Evolutionary conservation across 140 eudicot species (phyloP).

Genomic region (Anethum foeniculum): DNA sequence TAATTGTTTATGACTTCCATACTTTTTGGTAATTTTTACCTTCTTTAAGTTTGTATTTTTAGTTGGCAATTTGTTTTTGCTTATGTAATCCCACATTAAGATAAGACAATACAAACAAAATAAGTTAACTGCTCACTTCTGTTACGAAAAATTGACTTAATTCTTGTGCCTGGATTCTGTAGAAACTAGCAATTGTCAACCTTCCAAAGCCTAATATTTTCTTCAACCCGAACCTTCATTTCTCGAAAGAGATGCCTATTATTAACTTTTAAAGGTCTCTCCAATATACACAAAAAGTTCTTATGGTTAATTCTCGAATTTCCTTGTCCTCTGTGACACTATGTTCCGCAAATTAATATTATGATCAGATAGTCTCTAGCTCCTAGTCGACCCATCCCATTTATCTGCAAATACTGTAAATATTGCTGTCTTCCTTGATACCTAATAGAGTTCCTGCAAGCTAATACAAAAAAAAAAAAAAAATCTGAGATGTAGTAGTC

Average conservation of each 20-base stretch:
- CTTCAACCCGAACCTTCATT: not conserved
- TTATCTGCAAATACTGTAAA: not conserved
- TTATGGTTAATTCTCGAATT: not conserved
- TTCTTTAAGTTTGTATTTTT: no score
- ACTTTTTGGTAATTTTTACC: not conserved
- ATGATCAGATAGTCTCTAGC: not conserved
- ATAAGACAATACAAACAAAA: no score
- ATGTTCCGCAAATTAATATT: not conserved
- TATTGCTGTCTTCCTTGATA: not conserved
- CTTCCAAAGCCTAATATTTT: not conserved
- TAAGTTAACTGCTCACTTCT: not conserved
- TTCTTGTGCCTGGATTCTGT: not conserved
- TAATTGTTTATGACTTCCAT: not conserved
- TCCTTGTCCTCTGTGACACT: not conserved
- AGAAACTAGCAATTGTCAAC: not conserved
- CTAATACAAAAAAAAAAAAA: not conserved
- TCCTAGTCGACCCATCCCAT: not conserved
- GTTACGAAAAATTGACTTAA: not conserved
- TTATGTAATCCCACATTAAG: not conserved
- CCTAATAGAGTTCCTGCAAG: not conserved
- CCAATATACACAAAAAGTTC: not conserved
- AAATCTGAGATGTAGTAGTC: not conserved
- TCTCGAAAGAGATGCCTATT: not conserved
- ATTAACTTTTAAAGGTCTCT: not conserved
- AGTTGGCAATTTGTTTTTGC: not conserved